phyloP scores from a whole-genome alignment of 2,329 filamentous ascomycete genomes.

The Ophiocordyceps camponoti-floridani region DNA sequence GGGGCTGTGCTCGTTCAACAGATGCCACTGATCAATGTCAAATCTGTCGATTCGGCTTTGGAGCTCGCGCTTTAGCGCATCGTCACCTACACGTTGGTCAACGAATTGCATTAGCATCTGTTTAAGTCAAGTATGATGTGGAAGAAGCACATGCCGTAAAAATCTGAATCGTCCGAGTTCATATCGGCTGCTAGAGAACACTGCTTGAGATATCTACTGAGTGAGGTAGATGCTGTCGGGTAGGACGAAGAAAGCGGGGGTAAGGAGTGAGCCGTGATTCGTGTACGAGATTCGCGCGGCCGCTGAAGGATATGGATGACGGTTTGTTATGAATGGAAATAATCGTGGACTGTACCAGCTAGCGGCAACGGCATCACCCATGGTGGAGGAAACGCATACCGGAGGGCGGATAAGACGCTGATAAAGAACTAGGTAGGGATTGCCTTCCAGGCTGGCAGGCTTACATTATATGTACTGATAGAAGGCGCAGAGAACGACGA shows the following conservation, averaged over 20 bases:
- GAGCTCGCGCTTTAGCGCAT: slow-evolving; percentile 26
- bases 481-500: too few relatives aligned
- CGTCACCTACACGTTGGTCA: slow-evolving; percentile 31
- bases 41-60: slow-evolving; percentile 31
- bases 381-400: neutral
- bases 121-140: neutral
- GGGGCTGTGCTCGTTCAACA: slow-evolving; percentile 9
- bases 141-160: slow-evolving; percentile 27
- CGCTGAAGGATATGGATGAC: neutral
- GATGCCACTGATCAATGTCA: slow-evolving; percentile 26
- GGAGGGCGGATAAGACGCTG: neutral
- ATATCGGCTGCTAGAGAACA: slow-evolving; percentile 6
- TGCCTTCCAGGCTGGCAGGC: too few relatives aligned
- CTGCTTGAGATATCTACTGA: too few relatives aligned
- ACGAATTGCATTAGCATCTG: neutral
- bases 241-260: neutral
- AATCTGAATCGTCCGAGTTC: slow-evolving; percentile 33
- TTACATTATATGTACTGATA: too few relatives aligned
- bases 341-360: too few relatives aligned
- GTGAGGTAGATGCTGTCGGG: too few relatives aligned
- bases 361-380: neutral
- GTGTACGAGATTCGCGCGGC: neutral
- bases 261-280: neutral
- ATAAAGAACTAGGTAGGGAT: too few relatives aligned
- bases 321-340: neutral